Percentiles rank a stretch among this genome's conserved stretches.
Evolutionary conservation across 1,139 yeast genomes (phyloP).

Genomic region (Suhomyces wounanorum): DNA sequence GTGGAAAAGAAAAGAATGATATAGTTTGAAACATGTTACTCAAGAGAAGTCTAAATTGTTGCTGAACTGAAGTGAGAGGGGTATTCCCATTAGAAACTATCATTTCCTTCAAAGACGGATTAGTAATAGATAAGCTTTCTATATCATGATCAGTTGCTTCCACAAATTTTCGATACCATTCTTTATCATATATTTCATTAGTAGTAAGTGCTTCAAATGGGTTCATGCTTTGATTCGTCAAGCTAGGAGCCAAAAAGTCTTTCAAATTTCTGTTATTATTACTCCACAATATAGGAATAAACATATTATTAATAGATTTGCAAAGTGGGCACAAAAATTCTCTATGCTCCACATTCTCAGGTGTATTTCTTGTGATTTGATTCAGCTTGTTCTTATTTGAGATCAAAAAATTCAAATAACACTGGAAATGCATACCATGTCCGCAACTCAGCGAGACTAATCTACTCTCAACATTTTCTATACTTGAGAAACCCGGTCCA

Average conservation of each 20-base stretch:
- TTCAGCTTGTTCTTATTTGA: constrained; percentile 57
- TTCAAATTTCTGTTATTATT: constrained; percentile 38
- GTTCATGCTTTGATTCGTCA: constrained; percentile 5
- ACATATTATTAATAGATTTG: constrained; percentile 80
- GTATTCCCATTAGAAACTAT: constrained; percentile 18
- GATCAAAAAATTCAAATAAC: constrained; percentile 65
- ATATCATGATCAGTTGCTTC: constrained; percentile 26
- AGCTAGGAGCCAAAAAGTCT: constrained; percentile 19
- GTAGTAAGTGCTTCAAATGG: constrained; percentile 21
- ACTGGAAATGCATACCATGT: constrained; percentile 87
- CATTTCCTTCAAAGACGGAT: constrained; percentile 32
- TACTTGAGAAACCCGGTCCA: constrained; percentile 71
- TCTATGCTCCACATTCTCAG: constrained; percentile 68
- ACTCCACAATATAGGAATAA: constrained; percentile 69
- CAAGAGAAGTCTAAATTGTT: constrained; percentile 32
- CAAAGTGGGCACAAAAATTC: constrained; percentile 92
- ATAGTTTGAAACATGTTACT: constrained; percentile 40
- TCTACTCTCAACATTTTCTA: constrained; percentile 42
- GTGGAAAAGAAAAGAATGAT: constrained; percentile 44
- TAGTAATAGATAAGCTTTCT: constrained; percentile 26
- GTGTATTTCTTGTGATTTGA: constrained; percentile 80
- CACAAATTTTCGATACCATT: constrained; percentile 33
- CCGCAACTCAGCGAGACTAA: constrained; percentile 83
- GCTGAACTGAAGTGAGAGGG: constrained; percentile 21
- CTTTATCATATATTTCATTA: constrained; percentile 21